These are phyloP conservation scores for Prunus salicina DNA, from an alignment of 306 rosid genomes.

Conservation along the genomic window DNA sequence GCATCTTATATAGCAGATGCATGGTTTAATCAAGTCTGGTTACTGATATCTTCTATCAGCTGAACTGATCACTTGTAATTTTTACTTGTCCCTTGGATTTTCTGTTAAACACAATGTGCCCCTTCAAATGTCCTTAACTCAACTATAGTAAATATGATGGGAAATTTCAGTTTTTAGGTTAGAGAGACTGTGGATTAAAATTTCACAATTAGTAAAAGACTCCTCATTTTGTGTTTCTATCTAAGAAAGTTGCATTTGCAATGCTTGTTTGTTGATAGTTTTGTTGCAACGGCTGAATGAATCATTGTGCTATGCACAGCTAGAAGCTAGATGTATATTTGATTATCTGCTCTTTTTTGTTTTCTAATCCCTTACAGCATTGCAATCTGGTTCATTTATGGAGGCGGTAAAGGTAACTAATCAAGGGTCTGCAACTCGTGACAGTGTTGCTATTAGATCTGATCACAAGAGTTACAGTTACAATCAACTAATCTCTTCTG, in stretches of 20 bases:
- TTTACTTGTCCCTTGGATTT: not conserved
- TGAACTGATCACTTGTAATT: not conserved
- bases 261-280: not conserved
- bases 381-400: slow-evolving; percentile 55
- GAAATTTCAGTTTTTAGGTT: not conserved
- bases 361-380: slow-evolving; percentile 36
- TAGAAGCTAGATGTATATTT: not conserved
- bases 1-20: not conserved
- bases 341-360: slow-evolving; percentile 12
- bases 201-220: not conserved
- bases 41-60: not conserved
- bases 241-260: not conserved
- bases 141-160: not conserved
- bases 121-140: slow-evolving; percentile 1
- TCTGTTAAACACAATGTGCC: not conserved
- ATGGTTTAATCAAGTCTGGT: not conserved
- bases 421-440: slow-evolving; percentile 44
- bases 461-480: slow-evolving; percentile 71
- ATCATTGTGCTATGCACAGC: not conserved
- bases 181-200: not conserved
- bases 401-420: slow-evolving; percentile 61
- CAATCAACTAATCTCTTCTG: slow-evolving; percentile 60
- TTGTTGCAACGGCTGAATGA: not conserved
- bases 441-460: slow-evolving; percentile 70
- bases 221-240: not conserved